Conservation (phyloP, 257 asterid species). For the Salvia rosmarinus region DNA sequence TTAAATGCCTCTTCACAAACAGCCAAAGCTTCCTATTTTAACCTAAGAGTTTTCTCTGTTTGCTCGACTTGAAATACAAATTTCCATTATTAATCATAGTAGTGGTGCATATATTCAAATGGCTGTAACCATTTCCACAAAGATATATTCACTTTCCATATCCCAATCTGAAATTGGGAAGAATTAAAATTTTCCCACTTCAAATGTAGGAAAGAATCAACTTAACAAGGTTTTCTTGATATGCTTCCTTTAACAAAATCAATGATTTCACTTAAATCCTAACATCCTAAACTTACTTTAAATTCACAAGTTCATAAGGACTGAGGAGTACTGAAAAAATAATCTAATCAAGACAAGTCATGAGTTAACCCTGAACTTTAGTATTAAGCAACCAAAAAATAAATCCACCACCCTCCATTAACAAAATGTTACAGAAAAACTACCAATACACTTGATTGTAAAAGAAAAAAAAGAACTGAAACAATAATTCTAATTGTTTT, state of each 20-base stretch:
- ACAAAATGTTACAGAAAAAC: slow-evolving; percentile 33
- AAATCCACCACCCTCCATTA: not conserved
- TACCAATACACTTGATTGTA: not conserved
- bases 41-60: not conserved
- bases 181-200: not conserved
- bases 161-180: not conserved
- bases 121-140: slow-evolving; percentile 23
- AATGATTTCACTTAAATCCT: slow-evolving; percentile 22
- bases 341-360: no score
- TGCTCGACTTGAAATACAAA: slow-evolving; percentile 10
- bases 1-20: not conserved
- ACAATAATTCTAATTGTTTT: not conserved
- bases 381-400: slow-evolving; percentile 5
- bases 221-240: slow-evolving; percentile 26
- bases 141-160: not conserved
- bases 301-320: slow-evolving; percentile 8
- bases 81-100: not conserved
- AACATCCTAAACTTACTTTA: slow-evolving; percentile 11
- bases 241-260: not conserved
- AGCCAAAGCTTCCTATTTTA: slow-evolving; percentile 1
- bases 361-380: not conserved
- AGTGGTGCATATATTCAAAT: not conserved
- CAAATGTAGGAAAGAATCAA: not conserved
- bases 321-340: not conserved
- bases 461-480: no score